These are phyloP conservation scores for Phlebopus sp. DNA, from an alignment of 1,284 basidiomycete genomes.

Conservation along the genomic window DNA sequence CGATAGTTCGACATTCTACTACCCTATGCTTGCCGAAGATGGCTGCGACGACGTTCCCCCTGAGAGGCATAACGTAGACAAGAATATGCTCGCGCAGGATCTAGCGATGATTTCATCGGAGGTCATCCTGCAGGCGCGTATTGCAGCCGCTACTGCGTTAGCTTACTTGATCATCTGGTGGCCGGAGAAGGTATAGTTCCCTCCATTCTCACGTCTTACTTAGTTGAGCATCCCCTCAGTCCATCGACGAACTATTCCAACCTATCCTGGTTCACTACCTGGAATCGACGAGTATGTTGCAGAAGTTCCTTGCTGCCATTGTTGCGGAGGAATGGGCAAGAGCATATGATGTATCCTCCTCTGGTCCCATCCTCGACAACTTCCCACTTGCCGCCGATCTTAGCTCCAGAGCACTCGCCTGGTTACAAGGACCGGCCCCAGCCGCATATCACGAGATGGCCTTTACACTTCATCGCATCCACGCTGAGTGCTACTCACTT, in stretches of 20 bases:
- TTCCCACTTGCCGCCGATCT: slow-evolving; percentile 67
- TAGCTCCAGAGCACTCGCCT: slow-evolving; percentile 60
- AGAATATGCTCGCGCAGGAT: slow-evolving; percentile 93
- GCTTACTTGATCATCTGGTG: slow-evolving; percentile 72
- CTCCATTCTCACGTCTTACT: slow-evolving; percentile 3
- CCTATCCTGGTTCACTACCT: slow-evolving; percentile 78
- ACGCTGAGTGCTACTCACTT: slow-evolving; percentile 78
- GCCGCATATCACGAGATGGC: slow-evolving; percentile 92
- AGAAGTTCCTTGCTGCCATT: slow-evolving; percentile 82
- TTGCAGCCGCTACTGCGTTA: slow-evolving; percentile 80
- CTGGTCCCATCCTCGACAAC: slow-evolving; percentile 46
- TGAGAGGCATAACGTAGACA: slow-evolving; percentile 93
- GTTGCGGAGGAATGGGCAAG: slow-evolving; percentile 93
- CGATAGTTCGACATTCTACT: slow-evolving; percentile 72
- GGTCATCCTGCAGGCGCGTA: slow-evolving; percentile 76
- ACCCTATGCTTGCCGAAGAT: slow-evolving; percentile 49
- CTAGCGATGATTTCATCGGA: slow-evolving; percentile 81
- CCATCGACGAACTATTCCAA: slow-evolving; percentile 59
- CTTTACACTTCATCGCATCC: slow-evolving; percentile 76
- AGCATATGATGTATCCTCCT: slow-evolving; percentile 41
- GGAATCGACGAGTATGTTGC: slow-evolving; percentile 86
- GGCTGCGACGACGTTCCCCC: slow-evolving; percentile 40
- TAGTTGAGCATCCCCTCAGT: slow-evolving; percentile 27
- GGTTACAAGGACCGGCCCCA: slow-evolving; percentile 76
- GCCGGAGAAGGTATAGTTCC: slow-evolving; percentile 52